phyloP scores from a whole-genome alignment of 305 asterid genomes.

The Fraxinus sp. region DNA sequence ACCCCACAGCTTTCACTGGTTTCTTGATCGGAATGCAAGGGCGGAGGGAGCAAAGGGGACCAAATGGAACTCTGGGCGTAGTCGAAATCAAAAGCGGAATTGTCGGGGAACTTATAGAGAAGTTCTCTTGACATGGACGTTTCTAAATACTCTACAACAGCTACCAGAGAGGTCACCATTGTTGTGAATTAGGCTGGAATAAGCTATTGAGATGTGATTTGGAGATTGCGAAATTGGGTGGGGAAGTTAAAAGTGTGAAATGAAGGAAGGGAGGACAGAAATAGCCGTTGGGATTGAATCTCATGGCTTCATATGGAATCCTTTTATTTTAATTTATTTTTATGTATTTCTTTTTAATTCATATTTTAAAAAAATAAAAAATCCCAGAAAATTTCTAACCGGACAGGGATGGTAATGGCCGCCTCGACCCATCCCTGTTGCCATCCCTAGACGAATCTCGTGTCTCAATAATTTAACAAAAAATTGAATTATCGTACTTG shows the following conservation, averaged over 20 bases:
- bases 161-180: conserved; percentile 28
- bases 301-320: no score
- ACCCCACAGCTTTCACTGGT: conserved; percentile 16
- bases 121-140: conserved; percentile 70
- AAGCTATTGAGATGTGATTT: background rate
- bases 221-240: conserved; percentile 26
- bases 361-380: no score
- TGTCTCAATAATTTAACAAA: no score
- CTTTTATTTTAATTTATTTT: no score
- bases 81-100: conserved; percentile 71
- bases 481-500: no score
- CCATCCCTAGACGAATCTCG: no score
- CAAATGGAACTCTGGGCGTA: conserved; percentile 89
- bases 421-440: no score
- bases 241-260: conserved; percentile 21
- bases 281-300: background rate
- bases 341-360: no score
- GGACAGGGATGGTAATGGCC: no score
- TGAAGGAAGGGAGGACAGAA: background rate
- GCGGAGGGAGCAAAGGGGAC: conserved; percentile 72
- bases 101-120: conserved; percentile 77
- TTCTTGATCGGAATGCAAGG: conserved; percentile 14
- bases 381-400: no score
- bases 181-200: background rate
- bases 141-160: conserved; percentile 76